Evolutionary conservation across 139 green algal genomes (phyloP).

Genomic region (Raphidocelis subcapitata): DNA sequence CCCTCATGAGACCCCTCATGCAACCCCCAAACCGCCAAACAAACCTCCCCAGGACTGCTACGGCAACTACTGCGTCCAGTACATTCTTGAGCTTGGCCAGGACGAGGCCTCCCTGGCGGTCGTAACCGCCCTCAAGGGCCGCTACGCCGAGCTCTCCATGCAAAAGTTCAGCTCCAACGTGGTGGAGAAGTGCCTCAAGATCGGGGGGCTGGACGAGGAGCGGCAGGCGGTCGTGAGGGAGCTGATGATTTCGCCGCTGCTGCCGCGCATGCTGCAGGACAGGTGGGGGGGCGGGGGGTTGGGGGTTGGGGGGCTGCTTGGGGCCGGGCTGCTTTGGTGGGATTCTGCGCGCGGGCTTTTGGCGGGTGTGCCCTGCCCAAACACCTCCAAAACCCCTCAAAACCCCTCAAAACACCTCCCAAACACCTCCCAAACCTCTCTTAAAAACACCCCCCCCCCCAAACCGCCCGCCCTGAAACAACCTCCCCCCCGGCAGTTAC

Average conservation of each 20-base stretch:
- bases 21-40: neutral
- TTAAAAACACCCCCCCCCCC: constrained; percentile 20
- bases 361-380: neutral
- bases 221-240: constrained; percentile 84
- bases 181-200: constrained; percentile 98
- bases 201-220: constrained; percentile 71
- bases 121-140: constrained; percentile 76
- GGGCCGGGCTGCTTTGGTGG: no score
- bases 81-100: constrained; percentile 94
- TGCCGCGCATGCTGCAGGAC: constrained; percentile 90
- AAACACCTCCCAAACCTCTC: no score
- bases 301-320: neutral
- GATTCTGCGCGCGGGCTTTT: neutral
- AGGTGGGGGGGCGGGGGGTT: constrained; percentile 54
- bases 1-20: neutral
- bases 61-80: constrained; percentile 99
- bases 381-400: constrained; percentile 26
- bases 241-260: constrained; percentile 68
- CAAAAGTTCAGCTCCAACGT: constrained; percentile 99
- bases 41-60: constrained; percentile 76
- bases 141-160: constrained; percentile 83
- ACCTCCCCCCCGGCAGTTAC: constrained; percentile 66
- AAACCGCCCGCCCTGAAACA: constrained; percentile 3
- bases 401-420: constrained; percentile 5
- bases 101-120: constrained; percentile 70